These are phyloP conservation scores for Lentinus tigrinus DNA, from an alignment of 768 basidiomycete genomes.

Conservation along the genomic window DNA sequence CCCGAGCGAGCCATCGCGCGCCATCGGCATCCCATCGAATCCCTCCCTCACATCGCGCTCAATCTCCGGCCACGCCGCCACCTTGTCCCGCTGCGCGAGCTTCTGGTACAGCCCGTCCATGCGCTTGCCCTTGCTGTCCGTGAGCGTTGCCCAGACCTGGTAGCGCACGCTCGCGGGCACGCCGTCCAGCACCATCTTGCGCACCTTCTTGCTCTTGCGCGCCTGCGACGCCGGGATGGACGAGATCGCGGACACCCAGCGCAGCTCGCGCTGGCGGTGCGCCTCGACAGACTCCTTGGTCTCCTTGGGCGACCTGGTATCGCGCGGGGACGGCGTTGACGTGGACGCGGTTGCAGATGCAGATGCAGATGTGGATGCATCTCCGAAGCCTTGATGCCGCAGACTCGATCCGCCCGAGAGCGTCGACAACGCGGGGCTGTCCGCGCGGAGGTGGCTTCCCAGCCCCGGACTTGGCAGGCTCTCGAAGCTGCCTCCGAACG, in stretches of 20 bases:
- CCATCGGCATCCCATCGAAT: slow-evolving; percentile 58
- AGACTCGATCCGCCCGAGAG: slow-evolving; percentile 18
- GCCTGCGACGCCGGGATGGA: slow-evolving; percentile 58
- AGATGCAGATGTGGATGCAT: too few species aligned
- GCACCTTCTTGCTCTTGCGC: slow-evolving; percentile 77
- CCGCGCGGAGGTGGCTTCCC: slow-evolving; percentile 26
- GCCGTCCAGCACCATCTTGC: slow-evolving; percentile 68
- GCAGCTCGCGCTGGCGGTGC: slow-evolving; percentile 72
- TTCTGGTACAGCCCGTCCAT: slow-evolving; percentile 70
- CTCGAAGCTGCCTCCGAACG: slow-evolving; percentile 18
- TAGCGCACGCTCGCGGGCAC: slow-evolving; percentile 84
- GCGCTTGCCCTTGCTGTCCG: slow-evolving; percentile 70
- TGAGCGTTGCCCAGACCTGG: slow-evolving; percentile 79
- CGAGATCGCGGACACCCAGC: slow-evolving; percentile 70
- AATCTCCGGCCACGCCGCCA: slow-evolving; percentile 50
- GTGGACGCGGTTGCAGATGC: slow-evolving; percentile 2
- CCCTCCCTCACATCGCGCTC: slow-evolving; percentile 54
- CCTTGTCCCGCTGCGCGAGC: slow-evolving; percentile 54
- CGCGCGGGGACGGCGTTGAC: not conserved
- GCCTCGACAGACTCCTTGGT: slow-evolving; percentile 39
- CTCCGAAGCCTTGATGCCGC: not conserved
- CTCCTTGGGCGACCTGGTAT: not conserved
- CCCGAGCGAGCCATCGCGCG: slow-evolving; percentile 55
- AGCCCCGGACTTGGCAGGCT: slow-evolving; percentile 20
- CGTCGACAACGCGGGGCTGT: slow-evolving; percentile 31